phyloP scores from a whole-genome alignment of 805 yeast genomes.

The Teunomyces lycoperdinae region DNA sequence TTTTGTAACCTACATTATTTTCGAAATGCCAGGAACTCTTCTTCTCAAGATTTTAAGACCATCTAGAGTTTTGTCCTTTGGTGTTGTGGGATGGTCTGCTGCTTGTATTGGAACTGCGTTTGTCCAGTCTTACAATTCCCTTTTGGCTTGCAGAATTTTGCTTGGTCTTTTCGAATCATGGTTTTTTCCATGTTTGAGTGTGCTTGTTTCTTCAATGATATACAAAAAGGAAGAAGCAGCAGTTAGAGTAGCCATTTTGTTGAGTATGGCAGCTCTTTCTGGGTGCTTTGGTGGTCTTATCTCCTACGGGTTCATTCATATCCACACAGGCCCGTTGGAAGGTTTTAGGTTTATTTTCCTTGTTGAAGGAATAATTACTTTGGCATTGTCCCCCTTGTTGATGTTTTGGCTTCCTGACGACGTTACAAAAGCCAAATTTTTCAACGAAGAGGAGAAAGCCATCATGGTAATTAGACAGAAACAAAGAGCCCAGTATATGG shows the following conservation, averaged over 20 bases:
- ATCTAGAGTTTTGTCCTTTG: slow-evolving; percentile 25
- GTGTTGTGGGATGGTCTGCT: slow-evolving; percentile 36
- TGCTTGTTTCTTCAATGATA: slow-evolving; percentile 37
- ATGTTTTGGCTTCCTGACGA: slow-evolving; percentile 40
- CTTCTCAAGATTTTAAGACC: slow-evolving; percentile 34
- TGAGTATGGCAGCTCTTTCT: slow-evolving; percentile 51
- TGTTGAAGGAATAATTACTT: slow-evolving; percentile 45
- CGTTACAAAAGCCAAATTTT: slow-evolving; percentile 38
- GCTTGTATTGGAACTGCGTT: slow-evolving; percentile 43
- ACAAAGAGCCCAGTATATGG: slow-evolving; percentile 34
- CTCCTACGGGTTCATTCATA: slow-evolving; percentile 40
- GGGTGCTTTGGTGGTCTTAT: slow-evolving; percentile 59
- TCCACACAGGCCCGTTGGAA: slow-evolving; percentile 25
- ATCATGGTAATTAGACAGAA: slow-evolving; percentile 32
- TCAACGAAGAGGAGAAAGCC: slow-evolving; percentile 34
- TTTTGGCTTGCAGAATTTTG: slow-evolving; percentile 47
- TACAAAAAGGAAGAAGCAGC: slow-evolving; percentile 16
- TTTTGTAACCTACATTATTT: slow-evolving; percentile 46
- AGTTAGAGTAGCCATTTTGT: slow-evolving; percentile 31
- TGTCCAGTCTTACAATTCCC: slow-evolving; percentile 38
- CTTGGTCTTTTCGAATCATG: slow-evolving; percentile 54
- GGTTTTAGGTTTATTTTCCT: slow-evolving; percentile 54
- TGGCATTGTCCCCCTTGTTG: slow-evolving; percentile 33
- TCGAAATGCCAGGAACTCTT: slow-evolving; percentile 36
- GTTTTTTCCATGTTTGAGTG: slow-evolving; percentile 48